These are phyloP conservation scores for Chalaropsis thielavioides DNA, from an alignment of 2,329 filamentous ascomycete genomes.

Conservation along the genomic window DNA sequence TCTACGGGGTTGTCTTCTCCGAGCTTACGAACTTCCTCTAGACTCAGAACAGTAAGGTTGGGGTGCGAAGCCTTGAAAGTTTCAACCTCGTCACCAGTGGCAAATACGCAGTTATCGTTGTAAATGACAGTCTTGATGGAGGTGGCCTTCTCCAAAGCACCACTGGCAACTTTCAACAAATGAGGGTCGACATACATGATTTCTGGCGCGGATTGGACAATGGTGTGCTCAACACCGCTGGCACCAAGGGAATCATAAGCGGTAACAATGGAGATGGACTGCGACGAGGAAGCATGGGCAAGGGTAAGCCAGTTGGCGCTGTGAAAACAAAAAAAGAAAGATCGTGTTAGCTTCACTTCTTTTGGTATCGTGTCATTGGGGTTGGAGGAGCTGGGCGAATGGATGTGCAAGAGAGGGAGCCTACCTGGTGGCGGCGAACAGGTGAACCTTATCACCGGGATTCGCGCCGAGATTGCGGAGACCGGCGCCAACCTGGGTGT, in stretches of 20 bases:
- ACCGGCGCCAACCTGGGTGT: slow-evolving; percentile 55
- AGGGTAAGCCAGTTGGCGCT: slow-evolving; percentile 73
- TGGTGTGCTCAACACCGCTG: slow-evolving; percentile 70
- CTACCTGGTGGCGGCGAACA: slow-evolving; percentile 72
- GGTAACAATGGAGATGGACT: slow-evolving; percentile 83
- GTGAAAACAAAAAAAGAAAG: slow-evolving; percentile 17
- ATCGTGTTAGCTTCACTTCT: slow-evolving; percentile 7
- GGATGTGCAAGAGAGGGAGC: slow-evolving; percentile 19
- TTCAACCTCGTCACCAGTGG: slow-evolving; percentile 37
- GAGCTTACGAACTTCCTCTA: slow-evolving; percentile 39
- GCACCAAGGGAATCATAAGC: slow-evolving; percentile 87
- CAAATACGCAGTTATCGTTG: slow-evolving; percentile 43
- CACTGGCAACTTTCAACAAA: slow-evolving; percentile 47
- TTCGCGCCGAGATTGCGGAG: slow-evolving; percentile 59
- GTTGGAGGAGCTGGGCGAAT: neutral
- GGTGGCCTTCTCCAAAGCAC: slow-evolving; percentile 41
- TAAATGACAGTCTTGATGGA: slow-evolving; percentile 47
- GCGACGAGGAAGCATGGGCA: slow-evolving; percentile 62
- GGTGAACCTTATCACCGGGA: slow-evolving; percentile 54
- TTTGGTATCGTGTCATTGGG: neutral
- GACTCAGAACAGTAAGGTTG: slow-evolving; percentile 38
- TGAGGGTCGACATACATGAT: slow-evolving; percentile 81
- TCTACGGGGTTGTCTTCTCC: slow-evolving; percentile 56
- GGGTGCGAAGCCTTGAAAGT: slow-evolving; percentile 43
- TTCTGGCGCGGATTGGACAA: slow-evolving; percentile 64